Percentiles rank a stretch among this genome's conserved stretches.
These are phyloP conservation scores for Dendrothele bispora DNA, from an alignment of 768 basidiomycete genomes.

Conservation along the genomic window DNA sequence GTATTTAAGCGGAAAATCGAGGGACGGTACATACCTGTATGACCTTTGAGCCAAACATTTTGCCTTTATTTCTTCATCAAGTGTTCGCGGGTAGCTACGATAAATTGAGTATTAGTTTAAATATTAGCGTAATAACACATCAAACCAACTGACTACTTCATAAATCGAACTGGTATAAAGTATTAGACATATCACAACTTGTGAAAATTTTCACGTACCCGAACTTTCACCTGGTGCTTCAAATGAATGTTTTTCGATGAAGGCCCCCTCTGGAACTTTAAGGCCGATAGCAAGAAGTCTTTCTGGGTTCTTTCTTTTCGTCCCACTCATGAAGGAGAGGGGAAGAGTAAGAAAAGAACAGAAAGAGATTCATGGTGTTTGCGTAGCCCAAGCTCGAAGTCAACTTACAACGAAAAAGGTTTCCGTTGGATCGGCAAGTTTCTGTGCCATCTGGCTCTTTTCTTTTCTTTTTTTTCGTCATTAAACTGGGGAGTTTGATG, in stretches of 20 bases:
- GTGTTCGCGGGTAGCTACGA: constrained; percentile 48
- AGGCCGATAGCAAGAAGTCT: constrained; percentile 53
- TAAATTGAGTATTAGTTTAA: neutral
- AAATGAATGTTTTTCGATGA: constrained; percentile 49
- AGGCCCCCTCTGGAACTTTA: constrained; percentile 52
- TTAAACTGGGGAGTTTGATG: too few species aligned
- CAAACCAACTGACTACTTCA: constrained; percentile 65
- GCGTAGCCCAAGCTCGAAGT: too few species aligned
- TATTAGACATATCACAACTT: constrained; percentile 3
- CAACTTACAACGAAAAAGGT: too few species aligned
- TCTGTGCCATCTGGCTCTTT: too few species aligned
- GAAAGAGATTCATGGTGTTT: too few species aligned
- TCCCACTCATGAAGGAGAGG: too few species aligned
- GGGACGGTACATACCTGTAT: constrained; percentile 40
- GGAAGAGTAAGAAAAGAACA: too few species aligned
- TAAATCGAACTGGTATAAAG: constrained; percentile 48
- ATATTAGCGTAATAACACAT: too few species aligned
- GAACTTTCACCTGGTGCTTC: constrained; percentile 41
- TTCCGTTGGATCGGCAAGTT: too few species aligned
- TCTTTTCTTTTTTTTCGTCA: too few species aligned
- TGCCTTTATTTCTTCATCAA: constrained; percentile 49
- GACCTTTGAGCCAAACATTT: constrained; percentile 64
- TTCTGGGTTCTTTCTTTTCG: too few species aligned
- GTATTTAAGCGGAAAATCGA: too few species aligned
- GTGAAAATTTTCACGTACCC: constrained; percentile 26